Conservation (phyloP, 371 early-diverging fungal species). For the Quaeritorhiza haematococci region DNA sequence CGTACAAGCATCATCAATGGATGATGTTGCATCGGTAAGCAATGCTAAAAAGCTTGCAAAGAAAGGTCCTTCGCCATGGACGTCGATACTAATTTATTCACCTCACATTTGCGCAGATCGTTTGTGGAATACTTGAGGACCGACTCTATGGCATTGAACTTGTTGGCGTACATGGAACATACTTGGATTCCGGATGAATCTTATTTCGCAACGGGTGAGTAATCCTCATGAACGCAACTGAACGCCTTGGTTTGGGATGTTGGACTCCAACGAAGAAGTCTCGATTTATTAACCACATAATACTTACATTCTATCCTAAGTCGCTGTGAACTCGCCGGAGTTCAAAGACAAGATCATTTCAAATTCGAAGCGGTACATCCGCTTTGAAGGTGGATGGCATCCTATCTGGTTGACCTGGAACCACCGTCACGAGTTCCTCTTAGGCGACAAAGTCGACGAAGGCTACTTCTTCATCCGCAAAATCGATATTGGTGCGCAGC, state of each 20-base stretch:
- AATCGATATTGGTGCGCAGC: neutral
- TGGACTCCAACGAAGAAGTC: too few relatives aligned
- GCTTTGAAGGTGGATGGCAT: conserved; percentile 19
- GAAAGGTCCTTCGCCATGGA: too few relatives aligned
- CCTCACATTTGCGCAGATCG: too few relatives aligned
- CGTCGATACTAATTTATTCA: too few relatives aligned
- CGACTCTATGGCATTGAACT: conserved; percentile 12
- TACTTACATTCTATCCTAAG: too few relatives aligned
- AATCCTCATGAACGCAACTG: too few relatives aligned
- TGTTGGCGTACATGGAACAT: conserved; percentile 35
- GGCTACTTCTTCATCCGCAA: neutral
- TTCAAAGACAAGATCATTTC: conserved; percentile 16
- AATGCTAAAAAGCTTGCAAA: too few relatives aligned
- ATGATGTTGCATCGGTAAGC: conserved; percentile 28
- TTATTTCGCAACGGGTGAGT: conserved; percentile 35
- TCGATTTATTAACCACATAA: too few relatives aligned
- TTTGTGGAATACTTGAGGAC: conserved; percentile 17
- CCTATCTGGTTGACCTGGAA: conserved; percentile 22
- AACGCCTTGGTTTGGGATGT: too few relatives aligned
- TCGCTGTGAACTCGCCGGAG: conserved; percentile 17
- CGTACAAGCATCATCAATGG: conserved; percentile 39
- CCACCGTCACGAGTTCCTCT: conserved; percentile 15
- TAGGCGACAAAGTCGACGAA: neutral
- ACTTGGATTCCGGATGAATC: conserved; percentile 34
- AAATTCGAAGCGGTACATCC: conserved; percentile 32